Conservation (phyloP, 164 flowering plant species). For the Liriodendron chinense region DNA sequence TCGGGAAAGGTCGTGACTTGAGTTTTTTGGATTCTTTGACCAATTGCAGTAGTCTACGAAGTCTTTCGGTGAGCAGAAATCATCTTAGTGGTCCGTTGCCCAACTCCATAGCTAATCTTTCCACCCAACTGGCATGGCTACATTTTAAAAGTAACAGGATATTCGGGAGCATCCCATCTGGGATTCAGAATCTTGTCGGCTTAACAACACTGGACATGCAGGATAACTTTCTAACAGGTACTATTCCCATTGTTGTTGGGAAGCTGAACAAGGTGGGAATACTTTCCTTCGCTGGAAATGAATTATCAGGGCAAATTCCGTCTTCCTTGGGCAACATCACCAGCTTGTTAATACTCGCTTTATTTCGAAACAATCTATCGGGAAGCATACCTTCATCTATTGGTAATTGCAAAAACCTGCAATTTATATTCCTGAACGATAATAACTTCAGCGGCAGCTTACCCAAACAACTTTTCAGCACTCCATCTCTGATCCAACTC, state of each 20-base stretch:
- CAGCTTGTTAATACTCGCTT: neutral
- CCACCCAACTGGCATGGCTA: conserved; percentile 10
- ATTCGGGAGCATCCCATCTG: conserved; percentile 30
- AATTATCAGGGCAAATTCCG: conserved; percentile 11
- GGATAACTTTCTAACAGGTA: neutral
- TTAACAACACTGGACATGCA: conserved; percentile 17
- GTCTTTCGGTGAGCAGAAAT: conserved; percentile 19
- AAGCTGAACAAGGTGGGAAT: neutral
- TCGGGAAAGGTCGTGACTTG: conserved; percentile 21
- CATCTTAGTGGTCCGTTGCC: conserved; percentile 18
- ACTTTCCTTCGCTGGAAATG: neutral
- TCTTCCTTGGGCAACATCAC: conserved; percentile 13
- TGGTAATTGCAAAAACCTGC: neutral
- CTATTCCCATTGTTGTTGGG: neutral
- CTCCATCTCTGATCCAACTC: neutral
- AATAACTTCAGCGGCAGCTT: neutral
- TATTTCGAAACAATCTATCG: conserved; percentile 8
- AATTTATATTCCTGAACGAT: neutral
- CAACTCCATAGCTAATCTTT: conserved; percentile 25
- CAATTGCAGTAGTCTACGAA: conserved; percentile 26
- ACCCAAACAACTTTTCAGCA: conserved; percentile 1
- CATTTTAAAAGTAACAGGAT: conserved; percentile 20
- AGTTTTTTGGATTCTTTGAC: conserved; percentile 25
- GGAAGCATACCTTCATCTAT: conserved; percentile 16
- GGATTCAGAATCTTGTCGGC: conserved; percentile 25